A percentile compares a stretch with the other conserved stretches of the same genome.
phyloP scores from a whole-genome alignment of 495 filamentous ascomycete genomes.

The Aspergillus sclerotiicarbonarius region DNA sequence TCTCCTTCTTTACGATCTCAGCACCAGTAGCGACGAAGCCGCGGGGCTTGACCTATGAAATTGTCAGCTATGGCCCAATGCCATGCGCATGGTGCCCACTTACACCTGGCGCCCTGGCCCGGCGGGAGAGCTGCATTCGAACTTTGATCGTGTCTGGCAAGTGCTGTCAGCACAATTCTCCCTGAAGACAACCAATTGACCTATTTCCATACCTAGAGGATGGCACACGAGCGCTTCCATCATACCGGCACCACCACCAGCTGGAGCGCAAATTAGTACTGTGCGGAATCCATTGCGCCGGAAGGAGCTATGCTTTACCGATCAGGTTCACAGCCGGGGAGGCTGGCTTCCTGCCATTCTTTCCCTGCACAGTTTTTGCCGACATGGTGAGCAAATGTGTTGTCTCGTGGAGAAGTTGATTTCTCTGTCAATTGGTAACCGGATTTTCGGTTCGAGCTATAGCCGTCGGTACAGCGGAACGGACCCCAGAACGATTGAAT shows the following conservation, averaged over 20 bases:
- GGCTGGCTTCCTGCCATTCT: slow-evolving; percentile 72
- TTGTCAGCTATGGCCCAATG: slow-evolving; percentile 21
- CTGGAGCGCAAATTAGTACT: slow-evolving; percentile 43
- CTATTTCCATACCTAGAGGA: slow-evolving; percentile 68
- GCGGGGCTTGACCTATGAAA: slow-evolving; percentile 61
- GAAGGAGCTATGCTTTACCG: slow-evolving; percentile 50
- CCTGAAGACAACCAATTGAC: neutral
- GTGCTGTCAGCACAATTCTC: slow-evolving; percentile 20
- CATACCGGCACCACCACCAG: slow-evolving; percentile 97
- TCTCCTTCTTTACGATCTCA: slow-evolving; percentile 87
- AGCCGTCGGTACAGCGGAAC: slow-evolving; percentile 13
- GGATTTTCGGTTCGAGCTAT: neutral
- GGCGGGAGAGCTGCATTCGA: slow-evolving; percentile 95
- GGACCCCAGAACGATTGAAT: slow-evolving; percentile 23
- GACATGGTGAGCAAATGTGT: slow-evolving; percentile 51
- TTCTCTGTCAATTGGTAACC: slow-evolving; percentile 11
- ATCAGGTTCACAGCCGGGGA: slow-evolving; percentile 92
- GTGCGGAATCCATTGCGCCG: slow-evolving; percentile 1
- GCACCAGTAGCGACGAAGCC: slow-evolving; percentile 85
- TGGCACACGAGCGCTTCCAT: slow-evolving; percentile 98
- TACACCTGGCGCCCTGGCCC: slow-evolving; percentile 78
- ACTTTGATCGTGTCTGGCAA: slow-evolving; percentile 90
- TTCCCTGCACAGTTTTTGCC: slow-evolving; percentile 57
- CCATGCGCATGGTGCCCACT: slow-evolving; percentile 23
- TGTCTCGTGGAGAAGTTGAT: slow-evolving; percentile 10